These are phyloP conservation scores for Selaginella moellendorffii DNA, from an alignment of 75 land plant genomes.

Conservation along the genomic window DNA sequence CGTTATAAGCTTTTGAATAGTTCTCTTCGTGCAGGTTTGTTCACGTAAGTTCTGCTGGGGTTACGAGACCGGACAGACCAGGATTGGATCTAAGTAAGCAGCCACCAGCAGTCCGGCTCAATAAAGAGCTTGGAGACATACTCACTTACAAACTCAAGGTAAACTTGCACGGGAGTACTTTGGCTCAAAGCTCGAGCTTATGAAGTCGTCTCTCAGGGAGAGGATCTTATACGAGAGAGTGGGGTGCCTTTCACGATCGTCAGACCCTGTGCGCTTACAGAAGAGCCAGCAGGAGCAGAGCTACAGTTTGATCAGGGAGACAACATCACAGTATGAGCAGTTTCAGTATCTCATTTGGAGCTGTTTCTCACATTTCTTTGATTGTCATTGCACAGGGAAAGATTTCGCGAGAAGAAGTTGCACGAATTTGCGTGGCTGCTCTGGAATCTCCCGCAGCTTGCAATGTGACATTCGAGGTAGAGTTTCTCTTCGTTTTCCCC, in stretches of 20 bases:
- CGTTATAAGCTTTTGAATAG: neutral
- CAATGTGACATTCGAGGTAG: constrained; percentile 94
- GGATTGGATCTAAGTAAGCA: constrained; percentile 96
- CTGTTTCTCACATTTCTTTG: neutral
- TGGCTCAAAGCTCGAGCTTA: too few species aligned
- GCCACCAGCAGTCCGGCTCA: constrained; percentile 97
- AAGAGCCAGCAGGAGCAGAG: constrained; percentile 99
- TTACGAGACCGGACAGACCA: constrained; percentile 84
- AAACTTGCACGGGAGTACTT: neutral
- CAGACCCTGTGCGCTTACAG: constrained; percentile 94
- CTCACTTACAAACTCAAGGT: constrained; percentile 93
- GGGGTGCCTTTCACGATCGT: constrained; percentile 87
- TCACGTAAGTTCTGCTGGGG: constrained; percentile 93
- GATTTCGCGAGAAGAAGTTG: constrained; percentile 92
- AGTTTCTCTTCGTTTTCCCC: too few species aligned
- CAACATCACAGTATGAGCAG: constrained; percentile 58
- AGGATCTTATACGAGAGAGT: constrained; percentile 83
- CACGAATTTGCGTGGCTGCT: constrained; percentile 79
- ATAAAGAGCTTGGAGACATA: constrained; percentile 72
- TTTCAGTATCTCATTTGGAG: neutral
- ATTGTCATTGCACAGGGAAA: constrained; percentile 53
- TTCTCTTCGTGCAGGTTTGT: constrained; percentile 45
- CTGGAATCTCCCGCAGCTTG: constrained; percentile 71
- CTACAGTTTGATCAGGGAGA: constrained; percentile 96
- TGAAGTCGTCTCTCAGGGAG: too few species aligned